Base-by-base conservation (phyloP, 768 basidiomycete genomes). In the Suillus alpinus region DNA sequence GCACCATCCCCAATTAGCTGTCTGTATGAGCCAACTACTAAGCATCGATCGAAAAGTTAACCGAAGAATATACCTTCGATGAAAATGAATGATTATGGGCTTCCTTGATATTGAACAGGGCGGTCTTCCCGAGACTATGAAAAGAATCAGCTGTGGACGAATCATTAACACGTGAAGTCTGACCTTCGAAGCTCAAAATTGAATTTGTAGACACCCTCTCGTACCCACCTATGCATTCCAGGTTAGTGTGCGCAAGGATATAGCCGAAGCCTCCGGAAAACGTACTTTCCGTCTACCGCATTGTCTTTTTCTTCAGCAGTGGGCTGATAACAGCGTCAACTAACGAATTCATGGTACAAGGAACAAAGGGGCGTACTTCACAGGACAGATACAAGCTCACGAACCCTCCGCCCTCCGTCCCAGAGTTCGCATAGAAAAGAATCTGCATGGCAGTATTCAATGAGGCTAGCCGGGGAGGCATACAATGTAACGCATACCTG, bases 1-100 rank as follows among this genome's bases (percentile, higher is more conserved):
- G 47, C 81, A 89, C 91, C 92, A 94, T 72, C 91, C 91, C 92
- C 91, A 93, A 67, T 93, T 94, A 32, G 89, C 88, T 13, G 91
- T 88, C 87, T 90, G 60, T 52, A 16, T 6, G 44, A 40, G 31
- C 8, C 34, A 8, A 53, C 26, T 56, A 53, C 26, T 56, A 26
- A 36, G 10, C 20, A 10, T 72, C 80, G 65, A 39, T 18, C 16
- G 2, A 18, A 12, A 50, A 39, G 34, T 7, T 36, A 3, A 37
- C 16, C 49, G 14, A 32, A 8, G 7, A 16, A 72, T 79, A 65
- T 63, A 77, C 83, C 72, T 90, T 88, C 70, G 82, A 85, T 12
- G 89, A 89, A 63, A 94, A 94, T 0, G 88, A 84, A 69, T 93
- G 92, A 62, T 94, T 89, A 36, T 87, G 80, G 0, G 92, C 92